Conservation (phyloP, 345 rosid genomes). For the Boechera retrofracta region DNA sequence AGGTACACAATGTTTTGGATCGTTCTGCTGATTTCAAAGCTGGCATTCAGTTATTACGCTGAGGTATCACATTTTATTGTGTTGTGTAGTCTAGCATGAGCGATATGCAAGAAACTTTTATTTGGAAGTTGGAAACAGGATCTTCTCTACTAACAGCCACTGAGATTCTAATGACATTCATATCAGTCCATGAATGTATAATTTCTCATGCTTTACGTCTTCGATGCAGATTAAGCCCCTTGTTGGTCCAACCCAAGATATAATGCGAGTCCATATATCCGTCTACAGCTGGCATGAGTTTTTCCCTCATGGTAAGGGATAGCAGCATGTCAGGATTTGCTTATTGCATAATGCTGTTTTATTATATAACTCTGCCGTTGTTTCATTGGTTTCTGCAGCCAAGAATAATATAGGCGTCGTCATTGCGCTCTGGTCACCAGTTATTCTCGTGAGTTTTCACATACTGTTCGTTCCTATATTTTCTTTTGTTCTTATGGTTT, state of each 20-base stretch:
- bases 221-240: constrained; percentile 63
- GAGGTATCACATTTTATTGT: constrained; percentile 54
- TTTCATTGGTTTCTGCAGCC: constrained; percentile 50
- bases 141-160: constrained; percentile 24
- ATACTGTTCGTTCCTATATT: constrained; percentile 25
- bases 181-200: constrained; percentile 11
- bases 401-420: constrained; percentile 58
- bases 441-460: constrained; percentile 61
- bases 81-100: neutral
- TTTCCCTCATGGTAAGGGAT: constrained; percentile 63
- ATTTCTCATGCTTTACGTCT: constrained; percentile 19
- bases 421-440: constrained; percentile 61
- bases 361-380: neutral
- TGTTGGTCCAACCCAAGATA: constrained; percentile 64
- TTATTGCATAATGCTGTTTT: neutral
- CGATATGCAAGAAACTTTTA: constrained; percentile 1
- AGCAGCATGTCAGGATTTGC: neutral
- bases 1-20: constrained; percentile 74
- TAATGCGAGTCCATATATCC: constrained; percentile 50
- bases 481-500: constrained; percentile 18
- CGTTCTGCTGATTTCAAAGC: constrained; percentile 56
- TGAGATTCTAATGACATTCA: constrained; percentile 9
- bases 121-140: constrained; percentile 23
- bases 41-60: constrained; percentile 61
- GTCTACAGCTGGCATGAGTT: constrained; percentile 66